Evolutionary conservation across 2,329 filamentous ascomycete genomes (phyloP).

Genomic region (Curvularia lunata): DNA sequence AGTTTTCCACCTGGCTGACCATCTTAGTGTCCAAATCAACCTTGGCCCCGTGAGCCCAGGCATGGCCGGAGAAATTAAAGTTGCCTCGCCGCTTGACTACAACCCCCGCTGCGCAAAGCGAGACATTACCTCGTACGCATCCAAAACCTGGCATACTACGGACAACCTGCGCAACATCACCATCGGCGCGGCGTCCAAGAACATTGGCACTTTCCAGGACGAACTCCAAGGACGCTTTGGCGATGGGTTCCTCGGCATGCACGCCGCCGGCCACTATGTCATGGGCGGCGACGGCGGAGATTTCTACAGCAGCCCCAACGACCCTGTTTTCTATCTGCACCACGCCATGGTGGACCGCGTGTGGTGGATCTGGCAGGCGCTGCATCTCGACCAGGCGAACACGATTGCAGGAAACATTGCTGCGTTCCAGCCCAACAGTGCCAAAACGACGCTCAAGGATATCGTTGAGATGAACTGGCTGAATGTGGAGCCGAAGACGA

Average conservation of each 20-base stretch:
- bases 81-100: slow-evolving; percentile 20
- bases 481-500: slow-evolving; percentile 34
- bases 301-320: slow-evolving; percentile 53
- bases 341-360: slow-evolving; percentile 56
- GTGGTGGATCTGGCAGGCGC: slow-evolving; percentile 57
- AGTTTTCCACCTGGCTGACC: neutral
- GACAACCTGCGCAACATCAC: slow-evolving; percentile 54
- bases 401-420: slow-evolving; percentile 47
- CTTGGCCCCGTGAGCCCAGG: slow-evolving; percentile 28
- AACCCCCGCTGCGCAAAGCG: slow-evolving; percentile 46
- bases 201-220: slow-evolving; percentile 47
- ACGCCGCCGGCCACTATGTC: slow-evolving; percentile 49
- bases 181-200: slow-evolving; percentile 57
- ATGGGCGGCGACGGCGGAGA: slow-evolving; percentile 47
- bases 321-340: slow-evolving; percentile 56
- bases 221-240: slow-evolving; percentile 29
- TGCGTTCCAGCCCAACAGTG: slow-evolving; percentile 51
- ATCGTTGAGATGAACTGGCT: slow-evolving; percentile 49
- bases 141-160: slow-evolving; percentile 15
- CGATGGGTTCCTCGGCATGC: slow-evolving; percentile 43
- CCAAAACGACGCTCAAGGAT: slow-evolving; percentile 55
- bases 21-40: slow-evolving; percentile 23
- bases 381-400: slow-evolving; percentile 22
- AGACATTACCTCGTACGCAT: slow-evolving; percentile 39
- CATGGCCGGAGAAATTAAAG: slow-evolving; percentile 17